phyloP scores from a whole-genome alignment of 441 rosid species.

The Erysimum cheiri region DNA sequence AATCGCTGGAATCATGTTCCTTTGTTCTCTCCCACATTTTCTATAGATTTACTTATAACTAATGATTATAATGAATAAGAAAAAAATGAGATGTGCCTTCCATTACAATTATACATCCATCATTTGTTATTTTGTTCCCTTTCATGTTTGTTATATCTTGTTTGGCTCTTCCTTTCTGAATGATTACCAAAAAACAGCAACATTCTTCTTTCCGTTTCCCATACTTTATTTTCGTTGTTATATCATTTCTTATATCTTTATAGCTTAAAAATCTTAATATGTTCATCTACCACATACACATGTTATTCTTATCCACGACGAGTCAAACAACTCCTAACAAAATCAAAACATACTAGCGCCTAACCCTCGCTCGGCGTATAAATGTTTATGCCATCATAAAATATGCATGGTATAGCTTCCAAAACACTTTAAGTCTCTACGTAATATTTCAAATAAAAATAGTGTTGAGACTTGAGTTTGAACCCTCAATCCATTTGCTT shows the following conservation, averaged over 20 bases:
- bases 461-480: too few relatives aligned
- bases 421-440: background rate
- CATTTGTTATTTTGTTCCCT: background rate
- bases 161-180: too few relatives aligned
- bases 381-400: background rate
- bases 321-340: background rate
- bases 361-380: background rate
- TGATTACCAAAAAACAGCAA: background rate
- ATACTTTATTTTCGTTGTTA: background rate
- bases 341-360: background rate
- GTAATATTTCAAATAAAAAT: background rate
- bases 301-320: background rate
- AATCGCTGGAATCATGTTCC: conserved; percentile 41
- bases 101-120: conserved; percentile 38
- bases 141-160: conserved; percentile 20
- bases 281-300: background rate
- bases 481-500: too few relatives aligned
- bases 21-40: conserved; percentile 26
- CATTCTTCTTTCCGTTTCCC: conserved; percentile 24
- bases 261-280: background rate
- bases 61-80: background rate
- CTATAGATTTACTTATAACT: background rate
- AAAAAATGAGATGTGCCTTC: conserved; percentile 19
- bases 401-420: background rate
- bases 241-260: background rate